Evolutionary conservation across 768 basidiomycete genomes (phyloP), one percentile per base, ranked within the genome.

Genomic region (Nevesoporus exiguus): DNA sequence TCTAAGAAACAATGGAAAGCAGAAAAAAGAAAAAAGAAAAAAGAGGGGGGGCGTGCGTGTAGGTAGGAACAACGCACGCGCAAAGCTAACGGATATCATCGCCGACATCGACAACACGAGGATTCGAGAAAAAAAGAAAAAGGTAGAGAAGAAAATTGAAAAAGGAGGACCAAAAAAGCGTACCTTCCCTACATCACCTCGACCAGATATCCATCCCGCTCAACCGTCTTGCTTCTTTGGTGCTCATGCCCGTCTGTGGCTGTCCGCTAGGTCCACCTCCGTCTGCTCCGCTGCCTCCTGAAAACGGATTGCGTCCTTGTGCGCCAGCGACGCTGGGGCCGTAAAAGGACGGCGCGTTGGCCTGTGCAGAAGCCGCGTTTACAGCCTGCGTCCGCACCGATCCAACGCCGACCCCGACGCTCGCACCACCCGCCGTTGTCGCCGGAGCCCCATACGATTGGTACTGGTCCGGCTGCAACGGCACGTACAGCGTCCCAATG

Each of bases 381-480:
- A 79, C 78, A 2, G 77, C 68, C 62, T 85, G 82, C 13, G 77
- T 70, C 80, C 74, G 25, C 10, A 60, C 54, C 9, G n/a, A n/a
- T n/a, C 15, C 34, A 15, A 48, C 24, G 9, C 59, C 59, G n/a
- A 65, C 58, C 13, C 72, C 55, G 15, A 47, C 60, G 10, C 40
- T 22, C 10, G 40, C 21, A 21, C 77, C 63, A 13, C 71, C 67
- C 22, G 73, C 62, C 42, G 66, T 69, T 19, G 73, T 62, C 41
- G 67, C 68, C 21, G 7, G 7, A 19, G 55, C 25, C 40, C 74
- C 64, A 63, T 88, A 88, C 33, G 79, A 65, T 57, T 79, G 78
- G 68, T 82, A 91, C 60, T 86, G 85, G 24, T 93, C 90, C 31
- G 90, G 86, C 67, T 92, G 91, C 78, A 93, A 80, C 1, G 91